Evolutionary conservation across 129 eudicot species (phyloP).

Genomic region (Escallonia rubra): DNA sequence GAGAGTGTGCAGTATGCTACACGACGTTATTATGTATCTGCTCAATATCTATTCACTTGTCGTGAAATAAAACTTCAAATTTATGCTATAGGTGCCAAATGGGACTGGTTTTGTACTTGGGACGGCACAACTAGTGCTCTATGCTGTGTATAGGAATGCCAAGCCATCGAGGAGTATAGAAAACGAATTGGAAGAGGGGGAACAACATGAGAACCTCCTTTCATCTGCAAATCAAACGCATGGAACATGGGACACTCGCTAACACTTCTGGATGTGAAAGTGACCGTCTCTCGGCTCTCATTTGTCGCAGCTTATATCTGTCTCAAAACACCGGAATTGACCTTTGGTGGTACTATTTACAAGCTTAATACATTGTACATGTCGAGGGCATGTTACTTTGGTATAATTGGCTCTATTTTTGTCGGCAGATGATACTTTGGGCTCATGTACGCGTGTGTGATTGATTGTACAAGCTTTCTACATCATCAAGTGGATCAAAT

Average conservation of each 20-base stretch:
- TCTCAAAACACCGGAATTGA: too few species aligned
- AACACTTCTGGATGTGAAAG: background rate
- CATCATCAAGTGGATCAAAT: too few species aligned
- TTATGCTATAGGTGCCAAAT: slow-evolving; percentile 28
- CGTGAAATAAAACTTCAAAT: background rate
- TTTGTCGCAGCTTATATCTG: too few species aligned
- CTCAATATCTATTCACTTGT: background rate
- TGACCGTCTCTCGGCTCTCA: background rate
- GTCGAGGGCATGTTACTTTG: too few species aligned
- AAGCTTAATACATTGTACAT: too few species aligned
- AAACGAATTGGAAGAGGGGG: slow-evolving; percentile 17
- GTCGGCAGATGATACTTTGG: too few species aligned
- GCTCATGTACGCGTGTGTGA: too few species aligned
- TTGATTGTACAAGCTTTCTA: too few species aligned
- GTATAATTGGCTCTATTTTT: too few species aligned
- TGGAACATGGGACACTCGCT: background rate
- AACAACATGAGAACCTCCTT: slow-evolving; percentile 19
- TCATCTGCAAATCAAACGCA: background rate
- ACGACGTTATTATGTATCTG: background rate
- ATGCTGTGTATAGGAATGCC: slow-evolving; percentile 22
- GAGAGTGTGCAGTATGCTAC: too few species aligned
- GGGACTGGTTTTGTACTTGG: slow-evolving; percentile 38
- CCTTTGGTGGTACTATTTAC: too few species aligned
- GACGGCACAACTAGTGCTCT: slow-evolving; percentile 27
- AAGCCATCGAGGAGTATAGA: slow-evolving; percentile 4